These are phyloP conservation scores for Brassica hybrid DNA, from an alignment of 441 rosid genomes.

Conservation along the genomic window DNA sequence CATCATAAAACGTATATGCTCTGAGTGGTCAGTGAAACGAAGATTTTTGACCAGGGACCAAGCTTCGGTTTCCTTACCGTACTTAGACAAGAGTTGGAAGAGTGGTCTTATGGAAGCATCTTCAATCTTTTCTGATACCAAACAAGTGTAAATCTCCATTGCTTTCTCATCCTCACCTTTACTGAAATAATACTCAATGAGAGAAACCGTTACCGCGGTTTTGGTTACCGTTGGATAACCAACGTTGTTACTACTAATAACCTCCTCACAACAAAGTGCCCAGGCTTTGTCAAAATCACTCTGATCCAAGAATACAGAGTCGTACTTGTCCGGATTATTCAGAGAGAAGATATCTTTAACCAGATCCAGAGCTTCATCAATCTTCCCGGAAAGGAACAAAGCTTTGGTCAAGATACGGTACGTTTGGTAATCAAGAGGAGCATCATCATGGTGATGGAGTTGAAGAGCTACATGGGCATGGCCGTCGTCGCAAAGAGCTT, in stretches of 20 bases:
- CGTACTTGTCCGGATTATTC: background rate
- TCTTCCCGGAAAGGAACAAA: background rate
- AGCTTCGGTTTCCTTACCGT: background rate
- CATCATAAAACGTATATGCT: too few relatives aligned
- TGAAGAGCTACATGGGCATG: background rate
- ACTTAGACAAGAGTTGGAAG: background rate
- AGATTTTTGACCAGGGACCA: background rate
- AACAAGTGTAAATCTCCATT: background rate
- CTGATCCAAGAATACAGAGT: background rate
- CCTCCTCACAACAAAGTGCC: background rate
- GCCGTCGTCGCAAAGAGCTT: background rate
- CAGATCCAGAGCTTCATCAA: background rate
- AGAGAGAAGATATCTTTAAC: background rate
- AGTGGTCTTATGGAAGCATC: background rate
- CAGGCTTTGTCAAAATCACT: background rate
- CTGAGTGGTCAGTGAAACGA: background rate
- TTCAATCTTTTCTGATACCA: background rate
- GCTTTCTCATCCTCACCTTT: background rate
- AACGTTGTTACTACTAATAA: background rate
- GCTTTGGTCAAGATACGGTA: conserved; percentile 1
- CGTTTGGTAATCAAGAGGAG: background rate
- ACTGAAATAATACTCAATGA: background rate
- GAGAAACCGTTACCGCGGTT: background rate
- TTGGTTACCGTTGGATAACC: conserved; percentile 4
- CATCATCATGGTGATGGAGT: background rate